Base-by-base conservation (phyloP, 1,139 yeast species). In the Candida labiduridarum region DNA sequence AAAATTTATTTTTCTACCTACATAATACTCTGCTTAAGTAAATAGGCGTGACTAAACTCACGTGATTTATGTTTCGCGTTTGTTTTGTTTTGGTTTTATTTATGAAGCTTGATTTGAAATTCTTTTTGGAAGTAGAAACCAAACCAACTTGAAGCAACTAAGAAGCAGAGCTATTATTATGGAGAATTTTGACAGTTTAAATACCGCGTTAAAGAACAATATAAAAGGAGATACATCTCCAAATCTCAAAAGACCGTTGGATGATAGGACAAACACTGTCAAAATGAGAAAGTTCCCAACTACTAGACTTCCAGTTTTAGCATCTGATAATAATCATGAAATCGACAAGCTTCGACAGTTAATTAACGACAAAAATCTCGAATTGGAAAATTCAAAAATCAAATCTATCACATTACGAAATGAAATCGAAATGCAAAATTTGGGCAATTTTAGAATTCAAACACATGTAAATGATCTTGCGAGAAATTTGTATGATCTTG, bases 401-500 rank as follows among this genome's bases (percentile, higher is more conserved):
- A 53, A 60, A 30, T 59, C 68, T 1, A 62, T 68, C 59, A 69
- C 73, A 2, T 51, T 72, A 27, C 68, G 69, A 48, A 78, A 78
- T 4, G 72, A 72, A 46, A 72, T 69, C 44, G 71, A 69, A n/a
- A 58, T 61, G 12, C 62, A 65, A 31, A 76, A 71, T 43, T 61
- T 68, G 43, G 71, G 72, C 41, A 63, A 72, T 50, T 74, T 71
- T 59, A 78, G 75, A 48, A 56, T 77, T 9, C 74, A 72, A 14
- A 74, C 70, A 47, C 64, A 70, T 18, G 64, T 64, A 16, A 49
- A 64, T 12, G 59, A 58, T 22, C 55, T 68, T 27, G 62, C 64
- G 45, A 57, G 59, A 34, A 56, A 62, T 30, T 52, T 65, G 11
- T 50, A 50, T 4, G 49, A 56, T 1, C 41, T 64, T n/a, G 56